These are phyloP conservation scores for Solanum okadae DNA, from an alignment of 257 asterid species.

Conservation along the genomic window DNA sequence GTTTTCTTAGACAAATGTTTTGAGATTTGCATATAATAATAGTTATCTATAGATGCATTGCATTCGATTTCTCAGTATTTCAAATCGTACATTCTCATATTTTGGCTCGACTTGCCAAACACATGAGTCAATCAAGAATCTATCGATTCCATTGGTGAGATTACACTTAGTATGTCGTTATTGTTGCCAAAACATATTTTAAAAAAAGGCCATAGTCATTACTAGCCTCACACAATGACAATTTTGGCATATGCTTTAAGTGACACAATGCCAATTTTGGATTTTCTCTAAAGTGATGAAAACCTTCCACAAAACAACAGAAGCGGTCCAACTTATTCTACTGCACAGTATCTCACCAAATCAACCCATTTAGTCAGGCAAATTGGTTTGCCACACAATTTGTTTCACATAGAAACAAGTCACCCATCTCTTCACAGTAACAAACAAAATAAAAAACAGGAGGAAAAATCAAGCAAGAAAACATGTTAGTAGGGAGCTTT, in stretches of 20 bases:
- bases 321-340: background rate
- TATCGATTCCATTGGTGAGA: rapidly evolving
- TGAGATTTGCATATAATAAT: background rate
- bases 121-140: background rate
- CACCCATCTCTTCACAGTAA: background rate
- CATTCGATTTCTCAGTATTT: background rate
- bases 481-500: background rate
- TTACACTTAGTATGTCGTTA: background rate
- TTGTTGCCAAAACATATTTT: background rate
- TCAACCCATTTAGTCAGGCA: background rate
- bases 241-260: background rate
- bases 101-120: background rate
- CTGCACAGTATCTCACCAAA: background rate
- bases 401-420: background rate
- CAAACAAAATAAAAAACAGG: background rate
- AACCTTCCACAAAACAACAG: background rate
- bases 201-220: background rate
- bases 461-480: background rate
- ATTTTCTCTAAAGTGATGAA: background rate
- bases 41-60: background rate
- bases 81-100: background rate
- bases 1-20: background rate
- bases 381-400: background rate
- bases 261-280: background rate
- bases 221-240: background rate